Evolutionary conservation across 148 eudicot genomes (phyloP).

Genomic region (Talinum fruticosum): DNA sequence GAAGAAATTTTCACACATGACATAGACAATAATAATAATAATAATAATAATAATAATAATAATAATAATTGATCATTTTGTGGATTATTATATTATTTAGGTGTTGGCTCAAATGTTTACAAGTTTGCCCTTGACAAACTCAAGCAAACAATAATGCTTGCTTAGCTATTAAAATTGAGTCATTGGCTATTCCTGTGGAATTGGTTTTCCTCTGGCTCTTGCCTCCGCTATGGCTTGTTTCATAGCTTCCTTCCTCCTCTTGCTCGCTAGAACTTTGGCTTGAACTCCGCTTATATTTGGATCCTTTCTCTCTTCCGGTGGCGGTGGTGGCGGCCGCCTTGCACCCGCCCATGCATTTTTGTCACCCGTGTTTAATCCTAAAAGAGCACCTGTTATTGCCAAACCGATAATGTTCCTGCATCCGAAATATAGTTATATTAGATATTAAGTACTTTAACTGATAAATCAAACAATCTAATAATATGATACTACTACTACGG

Average conservation of each 20-base stretch:
- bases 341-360: constrained; percentile 50
- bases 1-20: too few species aligned
- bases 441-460: not conserved
- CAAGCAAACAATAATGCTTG: not conserved
- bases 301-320: constrained; percentile 58
- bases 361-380: constrained; percentile 35
- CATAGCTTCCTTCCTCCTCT: constrained; percentile 87
- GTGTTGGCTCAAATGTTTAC: not conserved
- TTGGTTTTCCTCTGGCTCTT: constrained; percentile 58
- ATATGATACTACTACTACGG: too few species aligned
- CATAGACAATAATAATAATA: too few species aligned
- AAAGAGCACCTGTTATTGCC: constrained; percentile 41
- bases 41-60: too few species aligned
- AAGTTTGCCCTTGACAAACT: not conserved
- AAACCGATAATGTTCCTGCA: constrained; percentile 40
- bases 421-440: not conserved
- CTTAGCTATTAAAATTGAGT: not conserved
- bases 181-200: constrained; percentile 16
- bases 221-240: constrained; percentile 56
- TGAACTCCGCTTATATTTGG: constrained; percentile 57
- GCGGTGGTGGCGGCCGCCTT: constrained; percentile 56
- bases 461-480: too few species aligned
- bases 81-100: not conserved
- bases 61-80: not conserved
- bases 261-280: constrained; percentile 82